A percentile compares a stretch with the other conserved stretches of the same genome.
These are phyloP conservation scores for Aristolochia fimbriata DNA, from an alignment of 164 flowering plant species.

Conservation along the genomic window DNA sequence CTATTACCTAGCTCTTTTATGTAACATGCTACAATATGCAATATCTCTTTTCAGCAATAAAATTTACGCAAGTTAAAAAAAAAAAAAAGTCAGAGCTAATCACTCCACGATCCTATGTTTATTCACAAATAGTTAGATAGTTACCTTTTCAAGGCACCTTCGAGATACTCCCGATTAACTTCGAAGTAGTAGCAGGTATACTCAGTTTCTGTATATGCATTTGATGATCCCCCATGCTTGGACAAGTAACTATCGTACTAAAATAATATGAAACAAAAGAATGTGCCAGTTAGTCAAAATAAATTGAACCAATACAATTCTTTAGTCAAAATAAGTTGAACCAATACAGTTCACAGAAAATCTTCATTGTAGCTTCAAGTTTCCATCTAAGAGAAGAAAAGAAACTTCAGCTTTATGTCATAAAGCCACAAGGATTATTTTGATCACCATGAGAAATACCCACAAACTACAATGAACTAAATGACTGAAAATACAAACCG, in stretches of 20 bases:
- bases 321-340: background rate
- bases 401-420: background rate
- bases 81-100: no score
- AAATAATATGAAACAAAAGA: slow-evolving; percentile 7
- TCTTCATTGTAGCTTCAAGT: no score
- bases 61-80: no score
- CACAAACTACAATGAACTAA: no score
- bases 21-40: no score
- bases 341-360: background rate
- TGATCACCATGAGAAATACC: no score
- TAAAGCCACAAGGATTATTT: no score
- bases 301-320: background rate
- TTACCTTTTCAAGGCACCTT: slow-evolving; percentile 84
- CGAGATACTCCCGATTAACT: slow-evolving; percentile 77
- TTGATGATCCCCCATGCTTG: slow-evolving; percentile 95
- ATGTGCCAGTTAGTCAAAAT: background rate
- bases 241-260: slow-evolving; percentile 98
- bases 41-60: no score
- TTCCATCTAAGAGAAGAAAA: background rate
- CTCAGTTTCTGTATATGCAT: slow-evolving; percentile 92
- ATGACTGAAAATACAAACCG: no score
- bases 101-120: no score
- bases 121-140: background rate
- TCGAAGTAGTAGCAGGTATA: slow-evolving; percentile 96
- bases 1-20: no score